Conservation (phyloP, 768 basidiomycete genomes). For the Asterophora parasitica region DNA sequence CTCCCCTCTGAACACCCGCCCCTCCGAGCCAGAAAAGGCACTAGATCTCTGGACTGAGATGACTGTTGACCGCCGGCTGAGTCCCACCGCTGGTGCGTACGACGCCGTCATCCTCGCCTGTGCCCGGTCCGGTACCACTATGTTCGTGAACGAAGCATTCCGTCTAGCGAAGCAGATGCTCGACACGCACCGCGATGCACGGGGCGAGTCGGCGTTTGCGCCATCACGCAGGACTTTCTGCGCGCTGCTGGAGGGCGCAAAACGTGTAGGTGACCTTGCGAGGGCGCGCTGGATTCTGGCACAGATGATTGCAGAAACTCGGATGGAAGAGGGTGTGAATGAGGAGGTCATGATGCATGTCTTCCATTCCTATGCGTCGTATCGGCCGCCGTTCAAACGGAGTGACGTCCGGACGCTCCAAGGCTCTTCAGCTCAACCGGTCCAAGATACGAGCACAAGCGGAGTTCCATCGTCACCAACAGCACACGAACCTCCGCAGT, state of each 20-base stretch:
- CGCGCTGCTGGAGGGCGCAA: conserved; percentile 87
- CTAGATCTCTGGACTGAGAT: conserved; percentile 93
- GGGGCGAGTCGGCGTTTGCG: conserved; percentile 45
- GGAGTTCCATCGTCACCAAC: conserved; percentile 1
- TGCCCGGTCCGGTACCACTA: conserved; percentile 55
- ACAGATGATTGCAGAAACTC: conserved; percentile 57
- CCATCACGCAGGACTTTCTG: conserved; percentile 71
- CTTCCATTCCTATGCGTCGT: conserved; percentile 85
- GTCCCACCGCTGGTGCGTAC: conserved; percentile 67
- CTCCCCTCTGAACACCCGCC: conserved; percentile 35
- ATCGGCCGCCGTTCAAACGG: conserved; percentile 64
- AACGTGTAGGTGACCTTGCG: conserved; percentile 77
- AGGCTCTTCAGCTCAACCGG: not conserved
- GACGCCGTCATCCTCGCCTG: conserved; percentile 82
- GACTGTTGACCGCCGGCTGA: conserved; percentile 63
- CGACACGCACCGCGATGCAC: conserved; percentile 66
- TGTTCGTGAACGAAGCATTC: conserved; percentile 78
- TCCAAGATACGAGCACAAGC: not conserved
- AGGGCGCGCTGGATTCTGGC: conserved; percentile 88
- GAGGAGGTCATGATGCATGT: conserved; percentile 76
- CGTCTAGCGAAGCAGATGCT: conserved; percentile 85
- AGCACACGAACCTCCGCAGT: conserved; percentile 4
- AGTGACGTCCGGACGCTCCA: conserved; percentile 41
- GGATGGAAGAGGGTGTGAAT: conserved; percentile 35
- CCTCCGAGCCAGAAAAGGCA: conserved; percentile 86